Conservation (phyloP, 345 rosid genomes). For the Gossypium arboreum region DNA sequence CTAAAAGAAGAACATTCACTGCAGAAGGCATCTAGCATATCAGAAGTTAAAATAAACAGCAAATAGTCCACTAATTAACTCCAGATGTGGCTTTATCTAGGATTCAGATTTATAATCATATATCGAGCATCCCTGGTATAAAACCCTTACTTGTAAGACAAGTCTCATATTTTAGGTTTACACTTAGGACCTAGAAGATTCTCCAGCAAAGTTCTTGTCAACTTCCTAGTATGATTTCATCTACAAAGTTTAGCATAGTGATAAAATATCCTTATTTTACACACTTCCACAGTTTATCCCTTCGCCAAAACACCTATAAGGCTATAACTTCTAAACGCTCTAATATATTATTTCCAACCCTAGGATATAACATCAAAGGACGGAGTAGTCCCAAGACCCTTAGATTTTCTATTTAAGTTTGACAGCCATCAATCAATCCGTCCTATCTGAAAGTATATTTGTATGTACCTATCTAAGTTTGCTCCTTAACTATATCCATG, state of each 20-base stretch:
- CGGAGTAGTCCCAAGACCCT: neutral
- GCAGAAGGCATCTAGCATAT: constrained; percentile 8
- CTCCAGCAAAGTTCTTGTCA: neutral
- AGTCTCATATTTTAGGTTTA: constrained; percentile 1
- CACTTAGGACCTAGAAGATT: neutral
- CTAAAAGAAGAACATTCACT: constrained; percentile 7
- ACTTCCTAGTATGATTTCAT: neutral
- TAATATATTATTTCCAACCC: neutral
- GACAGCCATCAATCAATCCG: neutral
- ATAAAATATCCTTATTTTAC: neutral
- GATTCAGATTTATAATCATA: neutral
- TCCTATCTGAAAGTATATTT: neutral
- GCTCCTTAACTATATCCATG: neutral
- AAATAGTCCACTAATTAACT: neutral
- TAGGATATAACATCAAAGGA: neutral
- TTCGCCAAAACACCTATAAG: neutral
- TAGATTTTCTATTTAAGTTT: neutral
- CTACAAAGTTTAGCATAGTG: neutral
- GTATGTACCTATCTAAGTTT: neutral
- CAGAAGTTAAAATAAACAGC: constrained; percentile 2
- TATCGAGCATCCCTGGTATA: neutral
- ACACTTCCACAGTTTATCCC: neutral
- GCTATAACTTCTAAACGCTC: neutral
- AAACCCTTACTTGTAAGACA: neutral
- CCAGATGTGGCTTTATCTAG: neutral